Percentiles rank a stretch among this genome's conserved stretches.
phyloP scores from a whole-genome alignment of 2,329 filamentous ascomycete genomes.

The Monilinia laxa region DNA sequence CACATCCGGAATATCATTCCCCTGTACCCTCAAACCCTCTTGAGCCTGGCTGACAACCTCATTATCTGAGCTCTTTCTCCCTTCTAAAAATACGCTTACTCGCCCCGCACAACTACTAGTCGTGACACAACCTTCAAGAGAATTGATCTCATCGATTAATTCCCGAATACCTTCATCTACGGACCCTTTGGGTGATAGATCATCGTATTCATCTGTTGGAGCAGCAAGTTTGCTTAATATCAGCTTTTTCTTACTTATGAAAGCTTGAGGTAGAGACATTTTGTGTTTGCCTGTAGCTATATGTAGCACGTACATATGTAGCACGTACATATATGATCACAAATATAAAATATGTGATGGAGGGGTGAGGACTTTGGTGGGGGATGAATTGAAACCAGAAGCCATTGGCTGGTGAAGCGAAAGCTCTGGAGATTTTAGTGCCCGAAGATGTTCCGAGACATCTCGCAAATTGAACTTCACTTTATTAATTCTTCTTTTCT shows the following conservation, averaged over 20 bases:
- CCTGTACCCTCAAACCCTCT: constrained; percentile 26
- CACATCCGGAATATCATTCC: constrained; percentile 15
- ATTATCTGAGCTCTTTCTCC: constrained; percentile 48
- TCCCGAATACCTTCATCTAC: constrained; percentile 76
- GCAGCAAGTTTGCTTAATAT: constrained; percentile 70
- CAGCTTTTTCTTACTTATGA: constrained; percentile 63
- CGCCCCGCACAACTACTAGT: constrained; percentile 92
- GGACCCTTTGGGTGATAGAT: constrained; percentile 84
- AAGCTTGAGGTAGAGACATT: constrained; percentile 41
- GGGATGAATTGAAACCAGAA: not conserved
- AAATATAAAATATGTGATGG: constrained; percentile 3
- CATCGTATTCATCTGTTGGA: constrained; percentile 70
- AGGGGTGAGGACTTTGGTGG: constrained; percentile 14
- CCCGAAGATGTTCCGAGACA: constrained; percentile 13
- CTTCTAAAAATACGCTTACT: constrained; percentile 85
- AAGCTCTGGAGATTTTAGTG: not conserved
- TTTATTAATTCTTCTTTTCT: not conserved
- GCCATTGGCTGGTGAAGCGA: constrained; percentile 14
- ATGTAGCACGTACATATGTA: too few relatives aligned
- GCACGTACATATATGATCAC: not conserved
- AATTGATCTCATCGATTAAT: constrained; percentile 78
- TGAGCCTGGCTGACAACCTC: constrained; percentile 23
- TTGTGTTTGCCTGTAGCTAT: not conserved
- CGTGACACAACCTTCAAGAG: constrained; percentile 72
- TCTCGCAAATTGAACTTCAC: not conserved